These are phyloP conservation scores for Lepiota venenata DNA, from an alignment of 768 basidiomycete species.

Conservation along the genomic window DNA sequence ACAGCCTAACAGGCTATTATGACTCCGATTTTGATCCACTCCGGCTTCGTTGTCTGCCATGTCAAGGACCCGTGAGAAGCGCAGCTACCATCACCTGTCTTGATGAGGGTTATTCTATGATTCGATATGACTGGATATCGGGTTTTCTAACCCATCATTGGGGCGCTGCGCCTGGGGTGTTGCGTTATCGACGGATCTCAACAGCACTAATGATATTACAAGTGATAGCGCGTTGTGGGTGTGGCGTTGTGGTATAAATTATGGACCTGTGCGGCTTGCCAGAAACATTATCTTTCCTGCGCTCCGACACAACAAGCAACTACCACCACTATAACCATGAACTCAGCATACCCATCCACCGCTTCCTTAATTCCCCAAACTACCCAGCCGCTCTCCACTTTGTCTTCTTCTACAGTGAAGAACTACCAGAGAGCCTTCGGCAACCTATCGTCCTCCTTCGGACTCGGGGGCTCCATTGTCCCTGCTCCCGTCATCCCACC, in stretches of 20 bases:
- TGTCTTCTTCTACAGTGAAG: neutral
- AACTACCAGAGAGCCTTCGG: constrained; percentile 6
- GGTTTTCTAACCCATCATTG: neutral
- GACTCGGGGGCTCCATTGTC: neutral
- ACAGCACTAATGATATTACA: neutral
- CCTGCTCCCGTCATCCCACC: neutral
- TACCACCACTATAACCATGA: neutral
- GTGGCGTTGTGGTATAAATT: neutral
- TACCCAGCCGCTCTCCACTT: neutral
- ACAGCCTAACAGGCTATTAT: no score
- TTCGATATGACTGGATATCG: neutral
- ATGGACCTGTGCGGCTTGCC: neutral
- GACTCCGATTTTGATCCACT: no score
- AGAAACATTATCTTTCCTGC: neutral
- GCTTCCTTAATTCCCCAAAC: neutral
- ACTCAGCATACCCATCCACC: constrained; percentile 3
- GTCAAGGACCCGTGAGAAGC: neutral
- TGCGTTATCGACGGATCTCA: neutral
- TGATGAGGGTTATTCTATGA: neutral
- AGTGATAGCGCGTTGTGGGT: neutral
- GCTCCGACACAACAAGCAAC: neutral
- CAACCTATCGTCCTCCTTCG: constrained; percentile 8
- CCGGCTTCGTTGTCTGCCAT: neutral
- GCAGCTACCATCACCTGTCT: neutral
- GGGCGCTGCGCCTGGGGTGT: neutral